These are phyloP conservation scores for Amanita inopinata DNA, from an alignment of 768 basidiomycete genomes.

Conservation along the genomic window DNA sequence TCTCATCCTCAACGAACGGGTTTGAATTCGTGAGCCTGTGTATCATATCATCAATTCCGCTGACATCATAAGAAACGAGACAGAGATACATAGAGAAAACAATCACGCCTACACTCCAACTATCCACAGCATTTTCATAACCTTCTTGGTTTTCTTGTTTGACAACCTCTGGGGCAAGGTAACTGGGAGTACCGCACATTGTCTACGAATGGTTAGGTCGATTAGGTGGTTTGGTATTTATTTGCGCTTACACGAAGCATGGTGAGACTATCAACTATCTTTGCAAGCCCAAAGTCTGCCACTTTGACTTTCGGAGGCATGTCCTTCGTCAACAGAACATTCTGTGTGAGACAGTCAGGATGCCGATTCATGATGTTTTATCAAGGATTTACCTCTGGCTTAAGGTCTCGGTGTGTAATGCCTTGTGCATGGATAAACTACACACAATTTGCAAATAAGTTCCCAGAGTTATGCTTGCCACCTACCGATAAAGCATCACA, in stretches of 20 bases:
- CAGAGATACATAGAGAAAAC: conserved; percentile 74
- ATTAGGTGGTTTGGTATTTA: neutral
- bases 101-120: conserved; percentile 95
- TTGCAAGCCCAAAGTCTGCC: conserved; percentile 94
- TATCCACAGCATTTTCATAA: conserved; percentile 86
- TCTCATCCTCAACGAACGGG: conserved; percentile 77
- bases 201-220: conserved; percentile 36
- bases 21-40: conserved; percentile 63
- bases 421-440: conserved; percentile 65
- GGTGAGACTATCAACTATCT: conserved; percentile 73
- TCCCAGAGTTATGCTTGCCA: conserved; percentile 1
- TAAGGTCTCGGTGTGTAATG: conserved; percentile 89
- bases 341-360: conserved; percentile 30
- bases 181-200: conserved; percentile 94
- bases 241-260: conserved; percentile 52
- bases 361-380: neutral
- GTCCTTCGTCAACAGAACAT: conserved; percentile 71
- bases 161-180: conserved; percentile 91
- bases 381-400: conserved; percentile 55
- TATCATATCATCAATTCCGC: conserved; percentile 7
- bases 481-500: conserved; percentile 70
- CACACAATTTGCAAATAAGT: conserved; percentile 3
- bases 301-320: conserved; percentile 72
- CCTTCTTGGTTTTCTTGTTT: conserved; percentile 52
- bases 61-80: neutral